phyloP scores from a whole-genome alignment of 192 early-diverging fungal genomes.

The Coemansia sp. region DNA sequence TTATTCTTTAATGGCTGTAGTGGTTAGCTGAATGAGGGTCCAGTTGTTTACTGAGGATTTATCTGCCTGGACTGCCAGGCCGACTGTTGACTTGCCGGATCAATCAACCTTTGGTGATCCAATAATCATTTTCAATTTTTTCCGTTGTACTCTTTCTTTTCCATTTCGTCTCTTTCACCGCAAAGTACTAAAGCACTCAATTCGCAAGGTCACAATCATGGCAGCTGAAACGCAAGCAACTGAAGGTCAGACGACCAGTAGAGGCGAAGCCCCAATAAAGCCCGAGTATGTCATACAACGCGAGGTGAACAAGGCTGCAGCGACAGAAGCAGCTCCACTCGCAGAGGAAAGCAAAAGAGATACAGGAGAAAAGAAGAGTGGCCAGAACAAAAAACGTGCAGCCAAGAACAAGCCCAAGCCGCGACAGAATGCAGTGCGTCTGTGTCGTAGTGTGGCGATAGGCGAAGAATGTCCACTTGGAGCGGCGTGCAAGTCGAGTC shows the following conservation, averaged over 20 bases:
- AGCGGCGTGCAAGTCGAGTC: conserved; percentile 70
- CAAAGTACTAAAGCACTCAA: too few relatives aligned
- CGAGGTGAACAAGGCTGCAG: not conserved
- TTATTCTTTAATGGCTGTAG: too few relatives aligned
- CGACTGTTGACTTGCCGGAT: too few relatives aligned
- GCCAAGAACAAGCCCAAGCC: conserved; percentile 16
- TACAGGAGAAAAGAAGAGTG: not conserved
- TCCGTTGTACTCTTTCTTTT: too few relatives aligned
- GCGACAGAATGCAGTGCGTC: conserved; percentile 3
- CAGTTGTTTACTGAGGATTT: too few relatives aligned
- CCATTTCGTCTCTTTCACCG: too few relatives aligned
- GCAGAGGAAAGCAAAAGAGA: not conserved
- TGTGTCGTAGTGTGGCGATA: conserved; percentile 58
- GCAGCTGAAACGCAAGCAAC: not conserved
- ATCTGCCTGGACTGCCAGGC: too few relatives aligned
- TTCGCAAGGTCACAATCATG: not conserved
- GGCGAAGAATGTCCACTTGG: conserved; percentile 57
- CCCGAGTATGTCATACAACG: conserved; percentile 18
- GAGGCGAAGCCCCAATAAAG: conserved; percentile 24
- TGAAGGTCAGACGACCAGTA: not conserved
- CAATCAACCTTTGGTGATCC: too few relatives aligned
- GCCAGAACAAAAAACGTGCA: conserved; percentile 27
- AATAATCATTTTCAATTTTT: too few relatives aligned
- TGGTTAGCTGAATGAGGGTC: too few relatives aligned
- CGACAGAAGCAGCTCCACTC: not conserved